phyloP scores from a whole-genome alignment of 805 yeast genomes.

The Groenewaldozyma tartarivorans region DNA sequence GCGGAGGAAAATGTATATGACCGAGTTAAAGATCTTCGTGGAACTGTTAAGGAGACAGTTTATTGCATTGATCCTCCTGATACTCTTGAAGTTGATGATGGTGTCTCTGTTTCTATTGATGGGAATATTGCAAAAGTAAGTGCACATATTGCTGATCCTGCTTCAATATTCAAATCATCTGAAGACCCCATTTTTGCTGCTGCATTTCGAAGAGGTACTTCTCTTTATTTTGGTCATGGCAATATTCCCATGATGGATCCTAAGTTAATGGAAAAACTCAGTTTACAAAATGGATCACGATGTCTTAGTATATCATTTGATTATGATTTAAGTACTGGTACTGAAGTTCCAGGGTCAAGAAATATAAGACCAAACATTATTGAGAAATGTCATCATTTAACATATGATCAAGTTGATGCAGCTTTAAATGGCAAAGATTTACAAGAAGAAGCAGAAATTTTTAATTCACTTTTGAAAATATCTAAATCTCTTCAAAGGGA shows the following conservation, averaged over 20 bases:
- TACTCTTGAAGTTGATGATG: conserved; percentile 93
- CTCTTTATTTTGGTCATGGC: conserved; percentile 64
- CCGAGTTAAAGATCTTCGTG: not conserved
- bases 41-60: conserved; percentile 25
- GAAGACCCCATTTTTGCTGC: conserved; percentile 33
- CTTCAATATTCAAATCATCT: conserved; percentile 42
- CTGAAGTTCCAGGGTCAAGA: conserved; percentile 12
- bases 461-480: conserved; percentile 29
- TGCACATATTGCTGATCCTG: conserved; percentile 82
- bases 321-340: conserved; percentile 21
- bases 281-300: conserved; percentile 34
- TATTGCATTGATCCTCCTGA: conserved; percentile 75
- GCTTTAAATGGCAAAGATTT: conserved; percentile 30
- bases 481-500: conserved; percentile 22
- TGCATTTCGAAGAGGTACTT: conserved; percentile 53
- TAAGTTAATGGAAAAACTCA: conserved; percentile 40
- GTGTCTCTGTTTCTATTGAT: conserved; percentile 46
- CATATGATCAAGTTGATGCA: conserved; percentile 55
- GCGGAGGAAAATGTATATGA: not conserved
- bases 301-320: conserved; percentile 38
- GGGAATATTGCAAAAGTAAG: conserved; percentile 33
- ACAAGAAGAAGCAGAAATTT: conserved; percentile 24
- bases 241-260: conserved; percentile 64
- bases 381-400: conserved; percentile 39
- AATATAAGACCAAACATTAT: conserved; percentile 35